Evolutionary conservation across 257 asterid species (phyloP), one percentile per base, ranked within the genome.

Genomic region (Nicotiana tomentosiformis): DNA sequence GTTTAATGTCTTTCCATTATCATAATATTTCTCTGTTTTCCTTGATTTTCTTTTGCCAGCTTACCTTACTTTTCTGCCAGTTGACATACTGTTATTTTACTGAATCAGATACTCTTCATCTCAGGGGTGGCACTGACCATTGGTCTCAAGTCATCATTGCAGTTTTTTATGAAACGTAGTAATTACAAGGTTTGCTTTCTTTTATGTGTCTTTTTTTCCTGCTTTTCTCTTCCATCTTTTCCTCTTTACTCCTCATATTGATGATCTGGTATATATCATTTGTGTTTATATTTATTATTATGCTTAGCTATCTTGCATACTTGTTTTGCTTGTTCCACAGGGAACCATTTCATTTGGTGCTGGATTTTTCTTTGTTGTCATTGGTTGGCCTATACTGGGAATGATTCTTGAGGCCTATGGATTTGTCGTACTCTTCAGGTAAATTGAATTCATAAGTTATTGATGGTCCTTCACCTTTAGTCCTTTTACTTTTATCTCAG

Each of bases 341-440:
- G 98, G 99, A 46, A 94, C 98, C 0, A 68, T 90, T 76, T 88
- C 98, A 46, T 93, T 94, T 84, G 97, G 96, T n/a, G 51, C 82
- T 85, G 99, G 99, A 83, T 93, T 95, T 89, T 90, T 92, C 86
- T 85, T 95, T 82, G 98, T 95, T 83, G 85, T 95, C 87, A 89
- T 93, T 67, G 99, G 98, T 77, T 95, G 99, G 99, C 97, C 99
- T 37, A 89, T 95, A 83, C 37, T 94, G 16, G 99, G 99, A 77
- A 96, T 96, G 98, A 96, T 96, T 20, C 89, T 96, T 83, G 98
- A 96, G 89, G 84, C 99, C 46, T 96, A 96, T 88, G 99, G 99
- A 70, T 96, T 94, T 85, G 80, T 96, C 83, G 93, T 96, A 66
- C 97, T 96, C 84, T 96, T 96, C 93, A 96, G 99, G 98, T 94